Conservation (phyloP, 2,329 filamentous ascomycete species). For the Aspergillus spinulosporus region DNA sequence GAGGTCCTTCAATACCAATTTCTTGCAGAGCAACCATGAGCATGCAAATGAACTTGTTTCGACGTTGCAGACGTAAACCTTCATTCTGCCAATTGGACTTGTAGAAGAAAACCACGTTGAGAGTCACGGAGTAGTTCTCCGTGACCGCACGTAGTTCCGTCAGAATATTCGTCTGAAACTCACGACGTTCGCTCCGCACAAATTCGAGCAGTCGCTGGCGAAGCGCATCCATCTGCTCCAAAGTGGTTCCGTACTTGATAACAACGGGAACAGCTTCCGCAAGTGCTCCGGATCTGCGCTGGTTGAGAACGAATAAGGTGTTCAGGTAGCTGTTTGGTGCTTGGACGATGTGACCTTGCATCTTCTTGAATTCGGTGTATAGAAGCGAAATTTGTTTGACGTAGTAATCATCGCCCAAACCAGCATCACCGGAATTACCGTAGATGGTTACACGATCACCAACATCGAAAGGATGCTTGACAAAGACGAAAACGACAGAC, state of each 20-base stretch:
- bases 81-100: conserved; percentile 98
- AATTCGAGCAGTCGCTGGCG: conserved; percentile 80
- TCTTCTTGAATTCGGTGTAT: conserved; percentile 98
- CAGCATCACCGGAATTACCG: conserved; percentile 74
- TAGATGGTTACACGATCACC: conserved; percentile 91
- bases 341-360: conserved; percentile 94
- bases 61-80: conserved; percentile 78
- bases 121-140: conserved; percentile 78
- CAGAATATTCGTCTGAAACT: conserved; percentile 82
- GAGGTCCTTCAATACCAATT: conserved; percentile 80
- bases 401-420: conserved; percentile 89
- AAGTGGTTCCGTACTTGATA: conserved; percentile 84
- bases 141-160: conserved; percentile 79
- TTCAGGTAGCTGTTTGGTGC: conserved; percentile 94
- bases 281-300: conserved; percentile 82
- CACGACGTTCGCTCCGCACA: conserved; percentile 79
- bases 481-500: conserved; percentile 91
- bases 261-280: conserved; percentile 82
- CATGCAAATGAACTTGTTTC: conserved; percentile 92
- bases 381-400: conserved; percentile 91
- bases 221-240: conserved; percentile 78
- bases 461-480: conserved; percentile 96
- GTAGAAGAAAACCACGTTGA: conserved; percentile 97
- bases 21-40: conserved; percentile 83
- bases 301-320: conserved; percentile 90